Conservation (phyloP, 1,284 basidiomycete genomes). For the Puccinia brachypodii region DNA sequence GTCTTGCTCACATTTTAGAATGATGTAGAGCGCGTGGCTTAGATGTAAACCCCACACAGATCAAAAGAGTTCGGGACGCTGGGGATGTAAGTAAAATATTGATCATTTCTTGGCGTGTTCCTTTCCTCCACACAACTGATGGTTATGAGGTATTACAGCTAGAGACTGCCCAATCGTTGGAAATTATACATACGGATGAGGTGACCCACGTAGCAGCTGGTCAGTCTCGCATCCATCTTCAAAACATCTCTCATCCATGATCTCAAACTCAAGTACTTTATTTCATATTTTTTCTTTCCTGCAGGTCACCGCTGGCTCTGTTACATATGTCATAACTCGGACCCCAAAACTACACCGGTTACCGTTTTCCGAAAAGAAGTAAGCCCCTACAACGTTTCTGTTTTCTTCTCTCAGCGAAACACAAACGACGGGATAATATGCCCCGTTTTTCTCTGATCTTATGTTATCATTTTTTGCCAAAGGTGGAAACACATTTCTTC, state of each 20-base stretch:
- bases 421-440: neutral
- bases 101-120: neutral
- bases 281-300: neutral
- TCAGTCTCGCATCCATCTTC: neutral
- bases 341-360: slow-evolving; percentile 53
- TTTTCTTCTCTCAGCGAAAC: neutral
- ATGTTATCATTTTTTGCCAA: neutral
- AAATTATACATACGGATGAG: slow-evolving; percentile 54
- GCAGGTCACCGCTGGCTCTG: slow-evolving; percentile 57
- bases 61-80: slow-evolving; percentile 40
- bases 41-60: slow-evolving; percentile 52
- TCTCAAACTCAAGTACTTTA: no score
- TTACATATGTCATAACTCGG: slow-evolving; percentile 53
- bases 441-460: neutral
- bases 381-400: neutral
- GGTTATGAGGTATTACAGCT: neutral
- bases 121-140: neutral
- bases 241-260: neutral
- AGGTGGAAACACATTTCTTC: slow-evolving; percentile 53
- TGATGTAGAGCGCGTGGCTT: slow-evolving; percentile 55
- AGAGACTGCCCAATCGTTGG: slow-evolving; percentile 42
- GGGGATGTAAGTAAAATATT: slow-evolving; percentile 34
- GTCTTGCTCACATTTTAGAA: slow-evolving; percentile 3
- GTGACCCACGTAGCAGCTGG: slow-evolving; percentile 55
- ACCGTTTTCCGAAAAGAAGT: slow-evolving; percentile 55